phyloP scores from a whole-genome alignment of 169 alveolate species.

The Cryptosporidium xiaoi region DNA sequence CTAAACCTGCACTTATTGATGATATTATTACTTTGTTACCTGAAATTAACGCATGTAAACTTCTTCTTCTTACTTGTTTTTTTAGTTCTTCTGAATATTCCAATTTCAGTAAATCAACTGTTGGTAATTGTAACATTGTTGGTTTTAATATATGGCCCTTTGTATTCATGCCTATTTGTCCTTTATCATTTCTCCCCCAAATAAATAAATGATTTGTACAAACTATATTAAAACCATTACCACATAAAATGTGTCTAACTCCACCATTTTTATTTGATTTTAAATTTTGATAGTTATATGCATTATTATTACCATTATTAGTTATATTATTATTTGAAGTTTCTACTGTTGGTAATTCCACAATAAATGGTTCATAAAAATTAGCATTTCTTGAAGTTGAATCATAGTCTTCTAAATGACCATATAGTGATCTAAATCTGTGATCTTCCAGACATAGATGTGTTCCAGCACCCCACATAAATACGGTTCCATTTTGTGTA shows the following conservation, averaged over 20 bases:
- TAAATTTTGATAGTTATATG: not conserved
- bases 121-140: slow-evolving; percentile 42
- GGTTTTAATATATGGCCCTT: slow-evolving; percentile 58
- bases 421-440: slow-evolving; percentile 44
- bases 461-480: slow-evolving; percentile 72
- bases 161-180: slow-evolving; percentile 57
- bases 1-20: slow-evolving; percentile 74
- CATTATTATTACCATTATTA: not conserved
- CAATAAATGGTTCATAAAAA: slow-evolving; percentile 67
- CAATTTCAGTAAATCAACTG: slow-evolving; percentile 40
- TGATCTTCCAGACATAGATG: slow-evolving; percentile 61
- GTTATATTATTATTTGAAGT: not conserved
- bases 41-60: slow-evolving; percentile 40
- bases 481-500: slow-evolving; percentile 73
- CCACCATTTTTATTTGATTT: slow-evolving; percentile 37
- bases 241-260: slow-evolving; percentile 66
- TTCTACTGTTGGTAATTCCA: slow-evolving; percentile 27
- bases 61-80: slow-evolving; percentile 70
- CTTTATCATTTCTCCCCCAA: slow-evolving; percentile 74
- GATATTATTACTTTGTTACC: slow-evolving; percentile 60
- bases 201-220: slow-evolving; percentile 53
- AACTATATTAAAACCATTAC: slow-evolving; percentile 68
- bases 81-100: slow-evolving; percentile 38
- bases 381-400: slow-evolving; percentile 11
- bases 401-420: slow-evolving; percentile 44